Percentiles rank a stretch among this genome's conserved stretches.
phyloP scores from a whole-genome alignment of 495 filamentous ascomycete species.

The Massariosphaeria phaeospora region DNA sequence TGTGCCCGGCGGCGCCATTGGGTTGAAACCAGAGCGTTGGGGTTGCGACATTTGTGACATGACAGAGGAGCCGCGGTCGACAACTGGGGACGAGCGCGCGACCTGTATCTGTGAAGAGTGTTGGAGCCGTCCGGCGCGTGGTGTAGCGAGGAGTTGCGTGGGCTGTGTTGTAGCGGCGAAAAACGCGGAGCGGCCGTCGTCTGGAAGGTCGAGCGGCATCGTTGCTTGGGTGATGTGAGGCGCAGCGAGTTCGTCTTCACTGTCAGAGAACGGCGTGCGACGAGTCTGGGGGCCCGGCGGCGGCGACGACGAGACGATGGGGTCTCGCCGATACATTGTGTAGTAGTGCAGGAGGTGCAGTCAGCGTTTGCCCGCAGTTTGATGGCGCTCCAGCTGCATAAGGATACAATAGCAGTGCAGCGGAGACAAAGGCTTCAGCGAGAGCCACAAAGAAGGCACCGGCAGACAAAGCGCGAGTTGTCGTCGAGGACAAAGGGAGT shows the following conservation, averaged over 20 bases:
- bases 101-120: constrained; percentile 67
- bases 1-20: constrained; percentile 78
- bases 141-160: constrained; percentile 40
- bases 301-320: constrained; percentile 22
- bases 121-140: background rate
- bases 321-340: constrained; percentile 22
- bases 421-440: background rate
- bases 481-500: background rate
- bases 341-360: too few species aligned
- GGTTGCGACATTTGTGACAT: constrained; percentile 3
- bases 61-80: constrained; percentile 29
- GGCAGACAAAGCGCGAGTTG: too few species aligned
- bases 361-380: too few species aligned
- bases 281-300: constrained; percentile 7
- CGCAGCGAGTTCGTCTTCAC: constrained; percentile 51
- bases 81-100: constrained; percentile 47
- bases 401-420: too few species aligned
- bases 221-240: constrained; percentile 26
- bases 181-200: constrained; percentile 4
- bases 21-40: background rate
- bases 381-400: too few species aligned
- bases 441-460: too few species aligned
- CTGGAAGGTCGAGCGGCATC: constrained; percentile 42
- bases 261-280: constrained; percentile 39
- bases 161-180: constrained; percentile 18